These are phyloP conservation scores for Rutstroemia sp. DNA, from an alignment of 2,329 filamentous ascomycete genomes.

Conservation along the genomic window DNA sequence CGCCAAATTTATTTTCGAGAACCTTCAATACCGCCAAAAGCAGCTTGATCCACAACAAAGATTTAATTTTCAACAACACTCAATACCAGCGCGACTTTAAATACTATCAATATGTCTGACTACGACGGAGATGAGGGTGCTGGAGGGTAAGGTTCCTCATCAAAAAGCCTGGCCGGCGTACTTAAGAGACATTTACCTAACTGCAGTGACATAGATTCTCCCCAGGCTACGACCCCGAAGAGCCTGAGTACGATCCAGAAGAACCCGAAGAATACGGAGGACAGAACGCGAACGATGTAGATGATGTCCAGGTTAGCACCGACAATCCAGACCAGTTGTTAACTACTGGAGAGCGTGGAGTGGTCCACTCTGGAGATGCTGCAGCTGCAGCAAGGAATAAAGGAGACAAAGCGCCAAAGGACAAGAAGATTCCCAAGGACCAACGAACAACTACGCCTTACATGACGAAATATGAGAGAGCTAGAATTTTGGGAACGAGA, in stretches of 20 bases:
- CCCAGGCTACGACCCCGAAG: slow-evolving; percentile 50
- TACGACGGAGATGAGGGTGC: slow-evolving; percentile 36
- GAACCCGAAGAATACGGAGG: slow-evolving; percentile 36
- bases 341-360: slow-evolving; percentile 29
- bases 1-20: slow-evolving; percentile 20
- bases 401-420: slow-evolving; percentile 50
- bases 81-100: neutral
- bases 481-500: slow-evolving; percentile 85
- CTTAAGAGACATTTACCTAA: neutral
- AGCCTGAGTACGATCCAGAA: slow-evolving; percentile 47
- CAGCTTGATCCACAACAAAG: slow-evolving; percentile 1
- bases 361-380: slow-evolving; percentile 54
- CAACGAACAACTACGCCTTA: slow-evolving; percentile 91
- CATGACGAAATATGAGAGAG: slow-evolving; percentile 98
- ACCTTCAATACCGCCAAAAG: slow-evolving; percentile 3
- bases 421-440: slow-evolving; percentile 87
- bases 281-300: slow-evolving; percentile 43
- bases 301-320: slow-evolving; percentile 48
- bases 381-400: slow-evolving; percentile 49
- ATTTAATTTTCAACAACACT: neutral
- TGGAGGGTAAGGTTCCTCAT: slow-evolving; percentile 9
- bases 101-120: slow-evolving; percentile 54
- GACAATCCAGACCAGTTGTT: slow-evolving; percentile 44
- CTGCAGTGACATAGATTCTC: neutral
- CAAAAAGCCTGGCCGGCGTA: neutral